Evolutionary conservation across 2,329 filamentous ascomycete species (phyloP).

Genomic region (Helminthosporium solani): DNA sequence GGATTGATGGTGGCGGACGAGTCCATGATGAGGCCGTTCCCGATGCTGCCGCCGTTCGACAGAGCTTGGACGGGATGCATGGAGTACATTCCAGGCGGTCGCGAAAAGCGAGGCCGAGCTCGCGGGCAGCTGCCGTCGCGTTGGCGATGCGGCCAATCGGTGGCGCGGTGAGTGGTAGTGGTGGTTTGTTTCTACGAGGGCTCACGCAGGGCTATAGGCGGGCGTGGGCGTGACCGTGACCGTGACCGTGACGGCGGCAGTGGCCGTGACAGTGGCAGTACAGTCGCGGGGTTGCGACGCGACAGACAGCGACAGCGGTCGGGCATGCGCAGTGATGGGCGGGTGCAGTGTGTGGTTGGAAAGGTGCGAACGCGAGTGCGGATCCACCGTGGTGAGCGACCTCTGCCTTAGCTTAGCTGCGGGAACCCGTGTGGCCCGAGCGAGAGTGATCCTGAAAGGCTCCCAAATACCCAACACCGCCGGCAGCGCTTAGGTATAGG

Average conservation of each 20-base stretch:
- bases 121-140: conserved; percentile 21
- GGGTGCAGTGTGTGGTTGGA: not conserved
- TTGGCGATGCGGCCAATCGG: conserved; percentile 25
- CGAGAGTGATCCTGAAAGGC: not conserved
- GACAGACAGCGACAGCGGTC: not conserved
- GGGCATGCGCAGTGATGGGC: conserved; percentile 1
- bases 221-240: no score
- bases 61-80: conserved; percentile 43
- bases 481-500: no score
- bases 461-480: no score
- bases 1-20: conserved; percentile 45
- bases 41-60: conserved; percentile 43
- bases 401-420: not conserved
- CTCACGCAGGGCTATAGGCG: conserved; percentile 7
- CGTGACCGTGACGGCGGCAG: no score
- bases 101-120: conserved; percentile 33
- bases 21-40: conserved; percentile 43
- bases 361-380: not conserved
- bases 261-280: no score
- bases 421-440: not conserved
- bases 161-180: conserved; percentile 8
- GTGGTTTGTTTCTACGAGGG: conserved; percentile 9
- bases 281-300: conserved; percentile 8
- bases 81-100: conserved; percentile 44
- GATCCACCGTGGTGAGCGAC: not conserved